A percentile compares a stretch with the other conserved stretches of the same genome.
Evolutionary conservation across 345 rosid genomes (phyloP).

Genomic region (Salix caprea): DNA sequence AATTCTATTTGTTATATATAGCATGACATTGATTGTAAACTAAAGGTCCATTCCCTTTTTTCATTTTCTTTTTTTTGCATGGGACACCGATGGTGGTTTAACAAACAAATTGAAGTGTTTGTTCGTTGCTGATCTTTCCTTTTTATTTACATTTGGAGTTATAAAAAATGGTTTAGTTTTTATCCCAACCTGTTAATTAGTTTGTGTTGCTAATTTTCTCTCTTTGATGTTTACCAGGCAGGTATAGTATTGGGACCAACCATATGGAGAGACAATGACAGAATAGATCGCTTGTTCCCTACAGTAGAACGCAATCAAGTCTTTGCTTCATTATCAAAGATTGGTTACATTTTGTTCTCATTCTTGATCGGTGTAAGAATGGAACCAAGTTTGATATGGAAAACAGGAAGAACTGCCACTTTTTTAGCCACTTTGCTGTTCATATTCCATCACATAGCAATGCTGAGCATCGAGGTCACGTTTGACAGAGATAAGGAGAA

Average conservation of each 20-base stretch:
- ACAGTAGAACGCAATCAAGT: not conserved
- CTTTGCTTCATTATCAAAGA: constrained; percentile 9
- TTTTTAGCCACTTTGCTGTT: constrained; percentile 1
- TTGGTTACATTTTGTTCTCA: constrained; percentile 27
- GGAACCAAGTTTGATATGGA: constrained; percentile 16
- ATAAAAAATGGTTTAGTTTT: not conserved
- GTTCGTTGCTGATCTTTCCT: not conserved
- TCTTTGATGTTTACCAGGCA: constrained; percentile 15
- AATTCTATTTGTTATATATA: not conserved
- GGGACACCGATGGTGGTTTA: too few relatives aligned
- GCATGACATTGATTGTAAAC: not conserved
- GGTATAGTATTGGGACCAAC: constrained; percentile 32
- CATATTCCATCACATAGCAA: not conserved
- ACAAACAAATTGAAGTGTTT: too few relatives aligned
- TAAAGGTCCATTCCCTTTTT: too few relatives aligned
- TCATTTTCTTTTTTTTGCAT: too few relatives aligned
- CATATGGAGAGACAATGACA: constrained; percentile 4
- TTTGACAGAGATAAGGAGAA: not conserved
- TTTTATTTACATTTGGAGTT: not conserved
- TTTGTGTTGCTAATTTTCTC: too few relatives aligned
- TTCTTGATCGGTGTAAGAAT: constrained; percentile 33
- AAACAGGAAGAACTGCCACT: constrained; percentile 14
- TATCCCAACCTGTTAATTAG: not conserved
- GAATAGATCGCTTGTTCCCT: constrained; percentile 17
- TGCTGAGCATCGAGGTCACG: not conserved